phyloP scores from a whole-genome alignment of 257 asterid species.

The Henckelia pumila region DNA sequence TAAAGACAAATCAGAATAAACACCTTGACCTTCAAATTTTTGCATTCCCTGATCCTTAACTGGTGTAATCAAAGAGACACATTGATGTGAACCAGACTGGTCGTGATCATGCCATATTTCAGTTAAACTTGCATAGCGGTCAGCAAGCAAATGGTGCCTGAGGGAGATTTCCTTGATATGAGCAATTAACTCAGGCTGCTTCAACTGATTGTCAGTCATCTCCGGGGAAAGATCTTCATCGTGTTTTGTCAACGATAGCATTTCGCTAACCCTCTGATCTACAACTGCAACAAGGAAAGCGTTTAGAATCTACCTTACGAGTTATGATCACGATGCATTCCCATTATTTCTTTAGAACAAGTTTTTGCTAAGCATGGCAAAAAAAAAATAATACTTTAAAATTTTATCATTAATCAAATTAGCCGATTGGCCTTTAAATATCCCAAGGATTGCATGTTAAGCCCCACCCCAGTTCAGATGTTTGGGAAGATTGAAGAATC shows the following conservation, averaged over 20 bases:
- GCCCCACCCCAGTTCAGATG: neutral
- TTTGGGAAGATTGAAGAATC: neutral
- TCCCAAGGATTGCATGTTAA: neutral
- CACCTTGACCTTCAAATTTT: constrained; percentile 33
- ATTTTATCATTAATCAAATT: neutral
- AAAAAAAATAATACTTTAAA: neutral
- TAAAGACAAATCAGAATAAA: constrained; percentile 35
- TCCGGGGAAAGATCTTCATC: constrained; percentile 28
- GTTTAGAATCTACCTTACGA: neutral
- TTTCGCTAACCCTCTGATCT: constrained; percentile 44
- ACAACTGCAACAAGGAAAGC: constrained; percentile 41
- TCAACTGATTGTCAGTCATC: constrained; percentile 21
- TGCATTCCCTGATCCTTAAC: constrained; percentile 36
- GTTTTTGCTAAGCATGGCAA: too few relatives aligned
- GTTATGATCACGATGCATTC: neutral
- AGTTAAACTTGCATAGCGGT: constrained; percentile 35
- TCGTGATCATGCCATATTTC: constrained; percentile 23
- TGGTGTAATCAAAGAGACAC: constrained; percentile 44
- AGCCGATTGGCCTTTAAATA: neutral
- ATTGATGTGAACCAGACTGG: constrained; percentile 23
- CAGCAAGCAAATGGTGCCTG: constrained; percentile 51
- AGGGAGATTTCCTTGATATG: constrained; percentile 46
- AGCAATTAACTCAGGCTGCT: constrained; percentile 43
- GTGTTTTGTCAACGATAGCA: constrained; percentile 42
- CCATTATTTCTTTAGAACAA: neutral